Evolutionary conservation across 2,329 filamentous ascomycete genomes (phyloP).

Genomic region (Microdochium trichocladiopsis): DNA sequence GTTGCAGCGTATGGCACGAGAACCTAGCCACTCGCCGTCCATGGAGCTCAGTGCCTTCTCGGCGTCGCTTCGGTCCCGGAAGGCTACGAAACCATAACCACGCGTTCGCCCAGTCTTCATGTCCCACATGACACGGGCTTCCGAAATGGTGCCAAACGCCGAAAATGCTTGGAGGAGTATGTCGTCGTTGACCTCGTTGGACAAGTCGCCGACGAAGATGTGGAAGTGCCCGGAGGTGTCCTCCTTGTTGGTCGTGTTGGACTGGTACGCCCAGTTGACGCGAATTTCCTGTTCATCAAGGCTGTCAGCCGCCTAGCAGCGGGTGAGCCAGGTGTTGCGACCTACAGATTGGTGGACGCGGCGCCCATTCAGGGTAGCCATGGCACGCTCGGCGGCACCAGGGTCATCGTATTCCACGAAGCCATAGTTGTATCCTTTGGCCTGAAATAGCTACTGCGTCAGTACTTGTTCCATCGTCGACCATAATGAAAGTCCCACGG

Average conservation of each 20-base stretch:
- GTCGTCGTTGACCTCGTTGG: slow-evolving; percentile 98
- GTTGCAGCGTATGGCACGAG: slow-evolving; percentile 96
- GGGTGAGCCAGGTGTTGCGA: slow-evolving; percentile 4
- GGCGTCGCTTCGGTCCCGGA: slow-evolving; percentile 86
- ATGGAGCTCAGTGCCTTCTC: slow-evolving; percentile 96
- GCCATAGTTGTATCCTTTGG: slow-evolving; percentile 97
- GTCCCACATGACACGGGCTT: slow-evolving; percentile 99
- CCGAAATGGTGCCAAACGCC: slow-evolving; percentile 90
- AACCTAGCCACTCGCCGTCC: slow-evolving; percentile 99
- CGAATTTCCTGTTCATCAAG: slow-evolving; percentile 72
- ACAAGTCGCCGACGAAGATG: slow-evolving; percentile 96
- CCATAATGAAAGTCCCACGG: not conserved
- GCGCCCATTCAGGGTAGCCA: slow-evolving; percentile 93
- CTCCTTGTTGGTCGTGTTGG: slow-evolving; percentile 88
- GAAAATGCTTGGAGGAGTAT: slow-evolving; percentile 90
- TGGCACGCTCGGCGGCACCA: slow-evolving; percentile 89
- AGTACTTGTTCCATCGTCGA: slow-evolving; percentile 3
- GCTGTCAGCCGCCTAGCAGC: slow-evolving; percentile 1
- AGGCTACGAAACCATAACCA: slow-evolving; percentile 96
- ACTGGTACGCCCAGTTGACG: slow-evolving; percentile 99
- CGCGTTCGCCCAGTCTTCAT: slow-evolving; percentile 99
- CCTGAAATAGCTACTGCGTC: slow-evolving; percentile 46
- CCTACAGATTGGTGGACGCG: slow-evolving; percentile 91
- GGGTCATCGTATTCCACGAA: slow-evolving; percentile 99
- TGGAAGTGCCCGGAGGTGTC: slow-evolving; percentile 98